Conservation (phyloP, 768 basidiomycete genomes). For the Hygrophoropsis aurantiaca region DNA sequence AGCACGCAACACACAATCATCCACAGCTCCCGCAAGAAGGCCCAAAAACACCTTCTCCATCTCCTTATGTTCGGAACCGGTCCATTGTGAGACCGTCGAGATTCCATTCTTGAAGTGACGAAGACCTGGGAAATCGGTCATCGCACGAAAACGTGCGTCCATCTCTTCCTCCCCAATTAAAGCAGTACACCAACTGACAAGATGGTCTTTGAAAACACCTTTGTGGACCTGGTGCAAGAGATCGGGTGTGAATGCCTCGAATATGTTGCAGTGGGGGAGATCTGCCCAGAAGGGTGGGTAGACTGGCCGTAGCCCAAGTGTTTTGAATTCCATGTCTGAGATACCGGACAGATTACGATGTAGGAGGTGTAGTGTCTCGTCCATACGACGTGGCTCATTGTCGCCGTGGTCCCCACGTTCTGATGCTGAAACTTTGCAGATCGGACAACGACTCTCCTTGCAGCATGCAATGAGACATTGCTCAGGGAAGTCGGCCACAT, state of each 20-base stretch:
- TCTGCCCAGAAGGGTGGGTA: not conserved
- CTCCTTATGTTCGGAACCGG: constrained; percentile 28
- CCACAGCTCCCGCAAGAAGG: constrained; percentile 22
- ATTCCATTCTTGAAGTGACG: constrained; percentile 29
- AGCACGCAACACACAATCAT: constrained; percentile 15
- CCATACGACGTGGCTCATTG: not conserved
- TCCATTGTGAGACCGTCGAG: constrained; percentile 28
- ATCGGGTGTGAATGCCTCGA: constrained; percentile 34
- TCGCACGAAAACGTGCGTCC: constrained; percentile 8
- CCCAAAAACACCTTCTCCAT: constrained; percentile 35
- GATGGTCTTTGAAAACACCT: constrained; percentile 44
- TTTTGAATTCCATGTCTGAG: not conserved
- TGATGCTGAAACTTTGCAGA: not conserved
- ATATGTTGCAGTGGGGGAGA: constrained; percentile 20
- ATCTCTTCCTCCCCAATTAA: constrained; percentile 6
- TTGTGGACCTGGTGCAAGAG: constrained; percentile 48
- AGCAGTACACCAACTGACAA: constrained; percentile 33
- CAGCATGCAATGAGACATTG: constrained; percentile 9
- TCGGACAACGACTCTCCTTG: constrained; percentile 4
- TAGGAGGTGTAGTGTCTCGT: not conserved
- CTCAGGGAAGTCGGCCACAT: constrained; percentile 30
- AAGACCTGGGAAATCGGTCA: constrained; percentile 6
- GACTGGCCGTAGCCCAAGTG: not conserved
- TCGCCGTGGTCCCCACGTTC: not conserved
- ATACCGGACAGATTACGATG: not conserved